Evolutionary conservation across 805 yeast species (phyloP).

Genomic region (Wickerhamiella allomyrinae): DNA sequence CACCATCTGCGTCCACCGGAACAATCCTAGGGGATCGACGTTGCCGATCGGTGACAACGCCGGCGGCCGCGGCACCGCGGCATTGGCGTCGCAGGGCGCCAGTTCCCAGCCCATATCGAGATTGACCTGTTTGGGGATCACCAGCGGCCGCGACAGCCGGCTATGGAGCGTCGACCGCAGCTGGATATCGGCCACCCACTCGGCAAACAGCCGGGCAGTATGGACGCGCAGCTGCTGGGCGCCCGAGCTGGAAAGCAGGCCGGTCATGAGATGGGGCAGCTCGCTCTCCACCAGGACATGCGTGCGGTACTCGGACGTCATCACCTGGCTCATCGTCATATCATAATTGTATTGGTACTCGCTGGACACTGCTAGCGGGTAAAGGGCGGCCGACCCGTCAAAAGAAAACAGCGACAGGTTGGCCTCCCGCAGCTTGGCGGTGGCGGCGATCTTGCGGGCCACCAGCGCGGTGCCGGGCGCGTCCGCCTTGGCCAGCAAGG

Average conservation of each 20-base stretch:
- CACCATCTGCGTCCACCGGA: slow-evolving; percentile 9
- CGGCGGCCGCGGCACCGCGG: not conserved
- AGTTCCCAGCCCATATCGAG: slow-evolving; percentile 1
- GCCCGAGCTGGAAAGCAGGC: slow-evolving; percentile 1
- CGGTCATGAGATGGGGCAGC: slow-evolving; percentile 2
- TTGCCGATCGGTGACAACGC: slow-evolving; percentile 13
- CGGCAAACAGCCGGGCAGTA: slow-evolving; percentile 4
- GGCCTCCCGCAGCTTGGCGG: not conserved
- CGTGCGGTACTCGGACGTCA: slow-evolving; percentile 9
- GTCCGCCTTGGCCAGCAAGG: slow-evolving; percentile 7
- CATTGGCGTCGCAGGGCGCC: not conserved
- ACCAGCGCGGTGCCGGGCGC: slow-evolving; percentile 2
- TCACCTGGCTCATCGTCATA: slow-evolving; percentile 13
- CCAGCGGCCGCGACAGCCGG: slow-evolving; percentile 4
- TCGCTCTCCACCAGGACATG: slow-evolving; percentile 9
- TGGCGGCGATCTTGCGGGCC: slow-evolving; percentile 1
- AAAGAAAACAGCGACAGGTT: not conserved
- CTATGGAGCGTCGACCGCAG: slow-evolving; percentile 3
- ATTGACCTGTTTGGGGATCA: not conserved
- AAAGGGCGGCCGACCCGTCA: not conserved
- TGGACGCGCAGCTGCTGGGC: slow-evolving; percentile 1
- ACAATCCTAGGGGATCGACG: slow-evolving; percentile 17
- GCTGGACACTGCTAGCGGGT: slow-evolving; percentile 2
- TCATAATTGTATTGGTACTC: slow-evolving; percentile 8
- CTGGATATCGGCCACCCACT: slow-evolving; percentile 3